A percentile compares a stretch with the other conserved stretches of the same genome.
Evolutionary conservation across 805 yeast species (phyloP).

Genomic region (Yarrowia sp.): DNA sequence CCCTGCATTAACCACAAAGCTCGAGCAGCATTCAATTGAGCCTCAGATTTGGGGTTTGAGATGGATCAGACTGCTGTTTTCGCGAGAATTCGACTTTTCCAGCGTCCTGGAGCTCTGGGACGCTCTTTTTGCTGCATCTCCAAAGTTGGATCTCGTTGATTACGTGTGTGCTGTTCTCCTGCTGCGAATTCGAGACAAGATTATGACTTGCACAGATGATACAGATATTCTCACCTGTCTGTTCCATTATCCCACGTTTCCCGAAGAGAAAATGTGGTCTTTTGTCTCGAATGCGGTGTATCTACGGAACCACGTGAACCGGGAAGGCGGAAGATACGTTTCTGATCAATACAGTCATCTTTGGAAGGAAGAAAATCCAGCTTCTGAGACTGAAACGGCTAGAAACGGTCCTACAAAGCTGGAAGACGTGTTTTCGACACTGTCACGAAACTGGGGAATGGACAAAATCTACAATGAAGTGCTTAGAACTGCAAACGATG

Average conservation of each 20-base stretch:
- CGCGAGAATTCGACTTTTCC: slow-evolving; percentile 50
- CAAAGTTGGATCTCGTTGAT: slow-evolving; percentile 47
- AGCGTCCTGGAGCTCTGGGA: slow-evolving; percentile 50
- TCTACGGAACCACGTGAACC: slow-evolving; percentile 41
- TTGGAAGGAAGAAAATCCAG: slow-evolving; percentile 4
- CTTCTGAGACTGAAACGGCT: not conserved
- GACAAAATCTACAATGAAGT: slow-evolving; percentile 41
- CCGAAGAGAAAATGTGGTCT: slow-evolving; percentile 39
- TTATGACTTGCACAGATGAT: slow-evolving; percentile 41
- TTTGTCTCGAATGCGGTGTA: slow-evolving; percentile 45
- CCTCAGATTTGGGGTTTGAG: slow-evolving; percentile 53
- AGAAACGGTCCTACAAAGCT: slow-evolving; percentile 32
- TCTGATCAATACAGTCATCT: slow-evolving; percentile 42
- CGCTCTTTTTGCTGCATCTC: slow-evolving; percentile 49
- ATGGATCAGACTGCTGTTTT: slow-evolving; percentile 51
- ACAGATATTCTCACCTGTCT: slow-evolving; percentile 40
- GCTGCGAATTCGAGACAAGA: slow-evolving; percentile 45
- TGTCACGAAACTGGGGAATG: slow-evolving; percentile 42
- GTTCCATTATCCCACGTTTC: slow-evolving; percentile 44
- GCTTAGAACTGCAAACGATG: slow-evolving; percentile 40
- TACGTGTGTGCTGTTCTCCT: slow-evolving; percentile 50
- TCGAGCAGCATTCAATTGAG: slow-evolving; percentile 46
- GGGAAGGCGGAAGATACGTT: slow-evolving; percentile 44
- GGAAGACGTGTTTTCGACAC: slow-evolving; percentile 39
- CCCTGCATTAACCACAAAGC: slow-evolving; percentile 46